Conservation (phyloP, 805 yeast species). For the Candida broadrunensis region DNA sequence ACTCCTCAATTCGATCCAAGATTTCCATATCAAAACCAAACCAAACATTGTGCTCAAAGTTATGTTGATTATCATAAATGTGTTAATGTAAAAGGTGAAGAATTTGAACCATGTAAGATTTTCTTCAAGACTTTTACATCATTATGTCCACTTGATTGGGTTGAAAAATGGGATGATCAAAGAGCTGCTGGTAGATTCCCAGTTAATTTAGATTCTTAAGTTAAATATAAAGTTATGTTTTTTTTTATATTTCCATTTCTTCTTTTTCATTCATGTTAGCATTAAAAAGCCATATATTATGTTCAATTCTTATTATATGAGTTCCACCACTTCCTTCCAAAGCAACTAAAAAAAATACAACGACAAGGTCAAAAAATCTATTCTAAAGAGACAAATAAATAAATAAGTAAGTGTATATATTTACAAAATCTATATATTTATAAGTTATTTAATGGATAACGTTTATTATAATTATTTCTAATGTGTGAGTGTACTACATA, state of each 20-base stretch:
- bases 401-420: too few relatives aligned
- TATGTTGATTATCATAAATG: conserved; percentile 98
- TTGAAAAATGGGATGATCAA: conserved; percentile 85
- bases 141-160: conserved; percentile 82
- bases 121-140: conserved; percentile 89
- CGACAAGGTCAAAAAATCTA: too few relatives aligned
- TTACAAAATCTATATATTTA: too few relatives aligned
- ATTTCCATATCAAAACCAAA: conserved; percentile 96
- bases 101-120: conserved; percentile 94
- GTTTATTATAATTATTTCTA: too few relatives aligned
- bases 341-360: too few relatives aligned
- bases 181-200: conserved; percentile 56
- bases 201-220: conserved; percentile 30
- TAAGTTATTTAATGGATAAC: neutral
- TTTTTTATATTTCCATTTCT: too few relatives aligned
- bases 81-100: conserved; percentile 95
- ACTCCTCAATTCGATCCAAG: conserved; percentile 74
- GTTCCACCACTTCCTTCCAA: too few relatives aligned
- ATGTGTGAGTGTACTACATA: too few relatives aligned
- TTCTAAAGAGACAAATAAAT: too few relatives aligned
- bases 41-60: conserved; percentile 97
- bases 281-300: too few relatives aligned
- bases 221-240: too few relatives aligned
- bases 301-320: neutral
- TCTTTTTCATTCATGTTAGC: too few relatives aligned